phyloP scores from a whole-genome alignment of 2,329 filamentous ascomycete genomes.

The Fusarium falciforme region DNA sequence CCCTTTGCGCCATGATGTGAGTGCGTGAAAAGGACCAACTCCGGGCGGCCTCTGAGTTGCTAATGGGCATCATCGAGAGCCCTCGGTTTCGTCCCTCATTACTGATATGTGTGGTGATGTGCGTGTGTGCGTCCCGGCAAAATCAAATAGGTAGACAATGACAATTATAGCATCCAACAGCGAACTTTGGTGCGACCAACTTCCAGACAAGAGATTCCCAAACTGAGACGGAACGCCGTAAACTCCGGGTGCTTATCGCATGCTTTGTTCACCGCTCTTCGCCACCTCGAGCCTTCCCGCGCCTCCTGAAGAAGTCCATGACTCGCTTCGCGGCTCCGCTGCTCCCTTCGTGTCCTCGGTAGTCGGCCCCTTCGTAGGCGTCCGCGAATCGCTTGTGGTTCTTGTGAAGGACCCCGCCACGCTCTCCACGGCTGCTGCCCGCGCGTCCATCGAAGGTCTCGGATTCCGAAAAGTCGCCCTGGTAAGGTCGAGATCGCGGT shows the following conservation, averaged over 20 bases:
- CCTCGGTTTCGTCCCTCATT: constrained; percentile 43
- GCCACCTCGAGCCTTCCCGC: constrained; percentile 78
- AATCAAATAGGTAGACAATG: constrained; percentile 36
- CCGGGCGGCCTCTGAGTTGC: constrained; percentile 34
- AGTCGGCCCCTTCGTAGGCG: constrained; percentile 82
- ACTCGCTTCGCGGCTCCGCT: constrained; percentile 90
- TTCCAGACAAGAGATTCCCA: constrained; percentile 40
- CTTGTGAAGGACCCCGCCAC: constrained; percentile 78
- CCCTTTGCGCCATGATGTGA: constrained; percentile 42
- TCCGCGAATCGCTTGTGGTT: constrained; percentile 89
- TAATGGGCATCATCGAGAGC: constrained; percentile 35
- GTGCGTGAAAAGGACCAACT: constrained; percentile 31
- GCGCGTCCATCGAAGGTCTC: constrained; percentile 57
- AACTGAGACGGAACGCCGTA: constrained; percentile 36
- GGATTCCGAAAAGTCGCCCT: constrained; percentile 55
- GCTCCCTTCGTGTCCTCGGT: constrained; percentile 79
- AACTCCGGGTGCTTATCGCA: constrained; percentile 38
- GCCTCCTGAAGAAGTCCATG: constrained; percentile 97
- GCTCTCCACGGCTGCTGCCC: constrained; percentile 53
- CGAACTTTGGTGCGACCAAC: constrained; percentile 36
- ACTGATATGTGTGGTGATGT: constrained; percentile 39
- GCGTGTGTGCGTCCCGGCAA: constrained; percentile 29
- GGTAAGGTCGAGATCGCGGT: constrained; percentile 56
- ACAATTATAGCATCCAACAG: constrained; percentile 45
- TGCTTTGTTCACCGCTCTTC: constrained; percentile 60